Base-by-base conservation (phyloP, 495 filamentous ascomycete species). In the Aspergillus sparsus region DNA sequence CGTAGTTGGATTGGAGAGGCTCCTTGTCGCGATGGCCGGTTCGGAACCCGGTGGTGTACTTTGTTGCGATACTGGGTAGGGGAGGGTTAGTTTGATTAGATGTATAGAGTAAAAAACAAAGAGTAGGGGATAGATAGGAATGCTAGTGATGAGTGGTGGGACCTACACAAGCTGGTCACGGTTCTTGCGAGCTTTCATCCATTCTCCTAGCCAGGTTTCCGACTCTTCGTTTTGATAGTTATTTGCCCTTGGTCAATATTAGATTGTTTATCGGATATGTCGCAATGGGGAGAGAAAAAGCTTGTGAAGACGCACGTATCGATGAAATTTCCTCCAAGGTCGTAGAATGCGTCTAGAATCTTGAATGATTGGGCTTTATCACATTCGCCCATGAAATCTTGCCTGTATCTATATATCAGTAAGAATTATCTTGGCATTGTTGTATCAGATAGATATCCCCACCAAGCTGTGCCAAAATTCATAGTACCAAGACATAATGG, bases 31-130 rank as follows among this genome's bases (percentile, higher is more conserved):
- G 35, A 35, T 36, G 49, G 2, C 13, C 41, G 27, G 53, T 27
- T 27, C 35, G 31, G 64, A 71, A 78, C 36, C 71, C 69, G 3
- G 73, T 74, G 1, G 82, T 83, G 69, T 77, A 86, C 64, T 92
- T 94, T 50, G 90, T 93, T 0, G 89, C 89, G 46, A 93, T 76
- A n/a, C n/a, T n/a, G n/a, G n/a, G n/a, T n/a, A n/a, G n/a, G n/a
- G n/a, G n/a, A n/a, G n/a, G n/a, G n/a, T n/a, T n/a, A n/a, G n/a
- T n/a, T n/a, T n/a, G n/a, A n/a, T n/a, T n/a, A n/a, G n/a, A n/a
- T n/a, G n/a, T n/a, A n/a, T n/a, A n/a, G n/a, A n/a, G n/a, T n/a
- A n/a, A n/a, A n/a, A n/a, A n/a, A n/a, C n/a, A n/a, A n/a, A n/a
- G n/a, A n/a, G n/a, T n/a, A n/a, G n/a, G n/a, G n/a, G n/a, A n/a